These are phyloP conservation scores for Hanseniaspora opuntiae DNA, from an alignment of 805 yeast genomes.

Conservation along the genomic window DNA sequence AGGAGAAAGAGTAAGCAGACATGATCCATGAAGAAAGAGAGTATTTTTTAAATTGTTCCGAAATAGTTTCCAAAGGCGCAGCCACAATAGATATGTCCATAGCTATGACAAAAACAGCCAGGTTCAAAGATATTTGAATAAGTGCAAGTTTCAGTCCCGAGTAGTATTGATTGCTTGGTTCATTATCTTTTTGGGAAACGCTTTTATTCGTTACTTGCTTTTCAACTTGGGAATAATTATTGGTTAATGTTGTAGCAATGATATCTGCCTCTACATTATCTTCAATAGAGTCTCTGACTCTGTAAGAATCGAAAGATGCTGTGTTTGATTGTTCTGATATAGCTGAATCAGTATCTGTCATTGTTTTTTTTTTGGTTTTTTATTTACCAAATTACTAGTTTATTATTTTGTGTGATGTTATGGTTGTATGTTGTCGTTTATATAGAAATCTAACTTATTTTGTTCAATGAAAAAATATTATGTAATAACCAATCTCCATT, in stretches of 20 bases:
- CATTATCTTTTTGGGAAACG: neutral
- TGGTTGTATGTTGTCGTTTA: no score
- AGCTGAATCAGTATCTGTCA: neutral
- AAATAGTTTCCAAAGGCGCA: slow-evolving; percentile 38
- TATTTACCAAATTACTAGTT: neutral
- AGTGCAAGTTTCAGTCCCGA: slow-evolving; percentile 10
- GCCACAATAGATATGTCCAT: slow-evolving; percentile 48
- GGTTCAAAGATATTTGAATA: slow-evolving; percentile 16
- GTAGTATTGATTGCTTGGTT: neutral
- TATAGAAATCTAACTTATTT: no score
- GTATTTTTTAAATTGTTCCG: slow-evolving; percentile 36
- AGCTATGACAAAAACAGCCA: slow-evolving; percentile 29
- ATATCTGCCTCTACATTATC: slow-evolving; percentile 1
- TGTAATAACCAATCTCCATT: no score
- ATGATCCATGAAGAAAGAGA: slow-evolving; percentile 47
- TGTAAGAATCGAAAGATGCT: neutral
- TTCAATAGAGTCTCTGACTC: neutral
- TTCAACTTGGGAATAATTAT: slow-evolving; percentile 2
- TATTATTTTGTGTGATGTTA: neutral
- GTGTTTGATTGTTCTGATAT: neutral
- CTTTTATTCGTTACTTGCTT: neutral
- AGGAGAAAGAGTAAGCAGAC: slow-evolving; percentile 41
- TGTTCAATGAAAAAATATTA: no score
- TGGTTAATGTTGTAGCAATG: neutral
- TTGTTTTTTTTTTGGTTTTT: neutral